Evolutionary conservation across 148 eudicot species (phyloP), one percentile per base, ranked within the genome.

Genomic region (Chenopodium formosanum): DNA sequence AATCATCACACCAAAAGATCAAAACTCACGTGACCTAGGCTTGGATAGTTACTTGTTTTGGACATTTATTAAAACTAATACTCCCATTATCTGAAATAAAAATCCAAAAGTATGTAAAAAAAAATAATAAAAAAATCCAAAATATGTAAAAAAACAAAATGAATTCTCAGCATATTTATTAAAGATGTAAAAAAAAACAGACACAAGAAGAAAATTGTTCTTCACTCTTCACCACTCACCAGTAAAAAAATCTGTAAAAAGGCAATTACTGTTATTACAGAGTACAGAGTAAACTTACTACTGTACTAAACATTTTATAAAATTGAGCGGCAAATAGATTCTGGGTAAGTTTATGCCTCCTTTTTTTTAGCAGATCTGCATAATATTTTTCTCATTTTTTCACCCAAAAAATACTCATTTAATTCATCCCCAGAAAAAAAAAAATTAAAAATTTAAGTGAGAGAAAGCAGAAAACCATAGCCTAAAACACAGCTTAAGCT

Each of bases 321-420:
- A 37, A 78, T 46, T 37, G 73, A 65, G 72, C 81, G 81, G 46
- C 64, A 68, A 78, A 67, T 78, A 40, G 44, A 40, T 40, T 40
- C 44, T 40, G 44, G 52, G 65, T 12, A 20, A 79, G 48, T 68
- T 37, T 40, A 40, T 40, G 44, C 44, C 7, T 40, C 44, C 44
- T 40, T 40, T 5, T 40, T 40, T 40, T 40, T 1, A 65, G 67
- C 75, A 79, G 68, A 79, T 79, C 69, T 79, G 34, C 65, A 1
- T 48, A 50, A 50, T 50, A 9, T 12, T 50, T 9, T 50, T 50
- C 12, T 50, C 14, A 11, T 50, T 50, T 9, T 13, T 50, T 50
- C 14, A 50, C 53, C 48, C 29, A 65, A 40, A 40, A 40, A 40
- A 46, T 65, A 44, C 73, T 16, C 22, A 62, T 12, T 37, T 7